phyloP scores from a whole-genome alignment of 495 filamentous ascomycete species.

The Aspergillus mulundensis region DNA sequence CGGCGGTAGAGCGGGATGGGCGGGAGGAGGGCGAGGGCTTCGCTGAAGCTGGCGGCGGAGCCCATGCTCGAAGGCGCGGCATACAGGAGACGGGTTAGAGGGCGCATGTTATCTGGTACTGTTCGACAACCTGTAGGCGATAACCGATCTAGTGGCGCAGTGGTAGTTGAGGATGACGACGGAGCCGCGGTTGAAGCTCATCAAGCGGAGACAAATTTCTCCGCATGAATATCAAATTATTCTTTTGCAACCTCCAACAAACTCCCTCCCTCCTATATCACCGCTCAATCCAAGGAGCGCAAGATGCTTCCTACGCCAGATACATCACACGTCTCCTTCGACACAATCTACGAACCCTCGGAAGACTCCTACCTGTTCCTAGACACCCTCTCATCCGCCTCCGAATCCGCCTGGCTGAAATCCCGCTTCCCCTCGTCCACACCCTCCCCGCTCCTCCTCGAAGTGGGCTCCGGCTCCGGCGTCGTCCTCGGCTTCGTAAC shows the following conservation, averaged over 20 bases:
- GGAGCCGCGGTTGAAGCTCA: conserved; percentile 2
- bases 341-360: conserved; percentile 85
- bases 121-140: no score
- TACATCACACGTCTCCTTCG: conserved; percentile 82
- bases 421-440: conserved; percentile 43
- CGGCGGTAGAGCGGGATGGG: conserved; percentile 89
- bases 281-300: neutral
- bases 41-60: conserved; percentile 49
- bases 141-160: neutral
- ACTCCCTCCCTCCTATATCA: no score
- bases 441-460: conserved; percentile 65
- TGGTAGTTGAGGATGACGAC: neutral
- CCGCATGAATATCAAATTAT: conserved; percentile 1
- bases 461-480: conserved; percentile 87
- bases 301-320: conserved; percentile 87
- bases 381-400: conserved; percentile 75
- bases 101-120: conserved; percentile 12
- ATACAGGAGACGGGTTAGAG: conserved; percentile 24
- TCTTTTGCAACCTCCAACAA: no score
- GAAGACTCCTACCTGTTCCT: conserved; percentile 95
- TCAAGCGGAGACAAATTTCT: conserved; percentile 6
- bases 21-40: conserved; percentile 75
- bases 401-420: conserved; percentile 69
- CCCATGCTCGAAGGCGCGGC: conserved; percentile 44
- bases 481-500: conserved; percentile 83